Evolutionary conservation across 768 basidiomycete species (phyloP), one percentile per base, ranked within the genome.

Genomic region (Suillus occidentalis): DNA sequence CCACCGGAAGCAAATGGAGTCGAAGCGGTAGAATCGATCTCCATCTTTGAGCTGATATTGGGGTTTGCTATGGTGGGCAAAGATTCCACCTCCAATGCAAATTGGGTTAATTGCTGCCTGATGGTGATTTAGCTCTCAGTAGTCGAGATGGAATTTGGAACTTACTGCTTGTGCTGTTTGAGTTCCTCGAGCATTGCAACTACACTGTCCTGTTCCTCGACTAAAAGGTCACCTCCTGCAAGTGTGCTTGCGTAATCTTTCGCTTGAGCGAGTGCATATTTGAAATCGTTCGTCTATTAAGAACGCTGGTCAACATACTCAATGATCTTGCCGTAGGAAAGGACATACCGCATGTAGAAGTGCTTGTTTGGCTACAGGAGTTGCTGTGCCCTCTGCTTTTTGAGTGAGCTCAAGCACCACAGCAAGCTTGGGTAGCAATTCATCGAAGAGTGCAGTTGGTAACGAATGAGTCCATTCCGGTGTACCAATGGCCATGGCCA

Each of bases 11-110:
- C 65, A 82, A 72, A 79, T 13, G 90, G 90, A 4, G 90, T 91
- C 4, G 90, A 91, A 34, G 90, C 90, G 64, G 86, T 87, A 16
- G 90, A 92, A 71, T 92, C 90, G 45, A 91, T 75, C 68, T 91
- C 90, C 84, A 90, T 89, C 66, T 80, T 82, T 6, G 70, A 53
- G 28, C 80, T 77, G 14, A 66, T 68, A 3, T 66, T 65, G 6
- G 72, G 72, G n/a, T 70, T 53, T 16, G 68, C 70, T 31, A 70
- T 42, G 5, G 73, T 68, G 9, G 77, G 74, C 37, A 82, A 76
- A 16, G 70, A 71, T 25, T 83, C 70, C 22, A 79, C 78, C 62
- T 76, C 78, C 16, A 79, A 73, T 5, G 86, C 75, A 67, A 91
- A 90, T 16, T 81, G 78, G 0, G 72, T 76, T 2, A 91, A 78